Conservation (phyloP, 208 protist species). For the Trypanosoma congolense region DNA sequence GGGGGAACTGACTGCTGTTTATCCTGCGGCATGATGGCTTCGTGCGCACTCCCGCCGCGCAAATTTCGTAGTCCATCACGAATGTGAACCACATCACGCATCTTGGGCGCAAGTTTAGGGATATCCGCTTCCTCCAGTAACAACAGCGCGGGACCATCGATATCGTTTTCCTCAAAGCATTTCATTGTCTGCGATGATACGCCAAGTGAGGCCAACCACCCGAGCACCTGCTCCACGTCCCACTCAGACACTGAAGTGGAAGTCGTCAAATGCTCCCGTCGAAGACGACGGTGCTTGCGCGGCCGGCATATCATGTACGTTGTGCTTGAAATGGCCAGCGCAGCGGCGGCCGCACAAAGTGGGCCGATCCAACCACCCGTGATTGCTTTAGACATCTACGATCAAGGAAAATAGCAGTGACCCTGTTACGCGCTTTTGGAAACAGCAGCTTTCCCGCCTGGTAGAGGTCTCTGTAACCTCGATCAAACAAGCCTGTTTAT, state of each 20-base stretch:
- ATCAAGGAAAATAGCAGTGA: background rate
- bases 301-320: constrained; percentile 11
- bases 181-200: constrained; percentile 23
- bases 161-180: constrained; percentile 24
- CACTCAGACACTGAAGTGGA: constrained; percentile 12
- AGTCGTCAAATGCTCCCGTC: background rate
- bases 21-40: background rate
- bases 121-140: constrained; percentile 34
- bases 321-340: constrained; percentile 14
- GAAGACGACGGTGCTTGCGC: background rate
- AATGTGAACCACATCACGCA: constrained; percentile 39
- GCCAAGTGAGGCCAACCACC: constrained; percentile 45
- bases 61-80: constrained; percentile 30
- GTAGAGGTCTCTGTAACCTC: too few relatives aligned
- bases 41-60: background rate
- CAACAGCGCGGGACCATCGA: constrained; percentile 40
- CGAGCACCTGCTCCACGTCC: constrained; percentile 31
- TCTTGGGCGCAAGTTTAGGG: constrained; percentile 31
- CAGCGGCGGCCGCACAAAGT: constrained; percentile 17
- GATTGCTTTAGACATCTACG: background rate
- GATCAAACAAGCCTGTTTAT: too few relatives aligned
- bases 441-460: too few relatives aligned
- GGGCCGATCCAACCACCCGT: constrained; percentile 1
- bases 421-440: too few relatives aligned
- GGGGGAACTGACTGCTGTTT: background rate